Percentiles rank a stretch among this genome's conserved stretches.
Evolutionary conservation across 768 basidiomycete genomes (phyloP).

Genomic region (Boletus coccyginus): DNA sequence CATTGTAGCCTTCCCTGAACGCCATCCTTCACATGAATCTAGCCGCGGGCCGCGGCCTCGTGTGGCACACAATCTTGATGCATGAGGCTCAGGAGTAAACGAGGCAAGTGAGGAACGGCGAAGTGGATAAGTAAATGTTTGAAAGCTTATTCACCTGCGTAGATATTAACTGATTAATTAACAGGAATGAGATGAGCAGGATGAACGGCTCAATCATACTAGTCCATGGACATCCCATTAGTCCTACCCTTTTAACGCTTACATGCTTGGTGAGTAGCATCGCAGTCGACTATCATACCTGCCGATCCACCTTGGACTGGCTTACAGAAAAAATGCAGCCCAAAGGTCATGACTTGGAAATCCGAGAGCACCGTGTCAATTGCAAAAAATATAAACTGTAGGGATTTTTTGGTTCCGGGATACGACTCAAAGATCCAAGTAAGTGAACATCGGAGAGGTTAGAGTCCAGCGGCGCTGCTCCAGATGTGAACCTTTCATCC

Average conservation of each 20-base stretch:
- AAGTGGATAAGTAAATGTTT: constrained; percentile 3
- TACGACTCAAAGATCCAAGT: constrained; percentile 5
- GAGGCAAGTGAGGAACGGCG: constrained; percentile 7
- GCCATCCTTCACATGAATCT: background rate
- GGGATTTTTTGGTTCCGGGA: constrained; percentile 4
- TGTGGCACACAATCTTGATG: constrained; percentile 4
- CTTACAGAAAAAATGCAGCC: background rate
- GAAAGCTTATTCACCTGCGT: constrained; percentile 16
- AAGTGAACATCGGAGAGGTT: background rate
- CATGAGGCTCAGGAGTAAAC: constrained; percentile 2
- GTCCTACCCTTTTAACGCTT: background rate
- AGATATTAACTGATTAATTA: constrained; percentile 4
- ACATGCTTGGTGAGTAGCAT: background rate
- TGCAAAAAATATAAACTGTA: constrained; percentile 4
- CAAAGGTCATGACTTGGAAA: background rate
- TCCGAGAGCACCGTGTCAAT: constrained; percentile 7
- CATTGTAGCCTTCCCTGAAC: background rate
- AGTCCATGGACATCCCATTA: background rate
- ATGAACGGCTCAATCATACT: background rate
- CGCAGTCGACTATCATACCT: background rate
- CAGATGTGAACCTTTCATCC: background rate
- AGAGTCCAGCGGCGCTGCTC: constrained; percentile 19
- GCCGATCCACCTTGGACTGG: background rate
- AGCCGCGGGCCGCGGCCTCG: constrained; percentile 22
- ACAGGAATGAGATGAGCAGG: background rate